Conservation (phyloP, 768 basidiomycete species). For the Hydnomerulius pinastri region DNA sequence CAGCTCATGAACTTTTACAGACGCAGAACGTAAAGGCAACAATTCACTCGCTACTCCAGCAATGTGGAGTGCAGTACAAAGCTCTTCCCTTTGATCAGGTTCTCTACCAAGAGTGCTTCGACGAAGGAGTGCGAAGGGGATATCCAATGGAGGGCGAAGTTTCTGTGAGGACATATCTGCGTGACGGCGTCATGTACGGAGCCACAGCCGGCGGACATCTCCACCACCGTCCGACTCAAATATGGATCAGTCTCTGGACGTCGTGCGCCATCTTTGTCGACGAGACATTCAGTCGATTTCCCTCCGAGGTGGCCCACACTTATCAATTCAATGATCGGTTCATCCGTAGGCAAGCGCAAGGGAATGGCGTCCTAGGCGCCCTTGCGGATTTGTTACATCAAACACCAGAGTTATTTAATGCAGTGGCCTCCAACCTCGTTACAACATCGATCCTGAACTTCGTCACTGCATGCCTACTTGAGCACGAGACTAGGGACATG, state of each 20-base stretch:
- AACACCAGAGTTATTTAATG: constrained; percentile 27
- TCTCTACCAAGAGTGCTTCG: too few relatives aligned
- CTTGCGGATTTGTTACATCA: constrained; percentile 36
- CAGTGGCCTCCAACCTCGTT: constrained; percentile 37
- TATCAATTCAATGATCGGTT: constrained; percentile 39
- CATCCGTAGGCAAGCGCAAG: constrained; percentile 27
- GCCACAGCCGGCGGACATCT: constrained; percentile 26
- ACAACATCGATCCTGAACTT: constrained; percentile 37
- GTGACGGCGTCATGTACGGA: constrained; percentile 1
- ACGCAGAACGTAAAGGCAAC: too few relatives aligned
- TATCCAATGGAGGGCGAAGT: too few relatives aligned
- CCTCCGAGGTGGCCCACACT: constrained; percentile 20
- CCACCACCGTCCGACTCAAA: constrained; percentile 22
- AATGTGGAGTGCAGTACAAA: too few relatives aligned
- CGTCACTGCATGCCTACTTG: constrained; percentile 35
- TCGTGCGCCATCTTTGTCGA: constrained; percentile 40
- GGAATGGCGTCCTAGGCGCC: constrained; percentile 31
- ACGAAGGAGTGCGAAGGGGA: too few relatives aligned
- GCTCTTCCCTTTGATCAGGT: too few relatives aligned
- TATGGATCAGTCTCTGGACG: constrained; percentile 41
- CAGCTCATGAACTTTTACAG: too few relatives aligned
- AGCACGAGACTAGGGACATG: constrained; percentile 32
- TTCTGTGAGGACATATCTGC: constrained; percentile 3
- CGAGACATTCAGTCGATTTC: constrained; percentile 31
- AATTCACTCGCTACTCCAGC: too few relatives aligned